Percentiles rank a stretch among this genome's conserved stretches.
Evolutionary conservation across 495 filamentous ascomycete genomes (phyloP).

Genomic region (Neurospora cerealis): DNA sequence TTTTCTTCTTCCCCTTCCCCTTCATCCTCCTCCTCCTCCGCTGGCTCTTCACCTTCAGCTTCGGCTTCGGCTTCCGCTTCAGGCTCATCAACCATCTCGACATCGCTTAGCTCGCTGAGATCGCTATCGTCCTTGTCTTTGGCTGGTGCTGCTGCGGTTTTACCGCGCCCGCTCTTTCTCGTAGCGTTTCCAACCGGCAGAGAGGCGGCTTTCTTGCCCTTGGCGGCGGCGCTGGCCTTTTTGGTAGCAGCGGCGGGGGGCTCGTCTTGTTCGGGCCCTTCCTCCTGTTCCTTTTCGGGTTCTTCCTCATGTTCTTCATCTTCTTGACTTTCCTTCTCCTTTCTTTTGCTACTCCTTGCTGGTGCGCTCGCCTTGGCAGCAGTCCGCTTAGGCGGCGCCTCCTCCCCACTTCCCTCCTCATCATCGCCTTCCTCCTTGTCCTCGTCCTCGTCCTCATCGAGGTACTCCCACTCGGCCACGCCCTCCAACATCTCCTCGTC

Average conservation of each 20-base stretch:
- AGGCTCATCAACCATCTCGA: not conserved
- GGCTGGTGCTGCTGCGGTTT: not conserved
- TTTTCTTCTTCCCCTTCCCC: not conserved
- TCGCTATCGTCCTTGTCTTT: not conserved
- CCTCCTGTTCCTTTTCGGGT: slow-evolving; percentile 9
- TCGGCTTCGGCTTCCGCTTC: too few species aligned
- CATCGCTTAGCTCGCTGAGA: not conserved
- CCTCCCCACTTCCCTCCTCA: not conserved
- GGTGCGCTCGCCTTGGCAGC: not conserved
- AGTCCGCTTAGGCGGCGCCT: not conserved
- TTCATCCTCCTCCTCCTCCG: not conserved
- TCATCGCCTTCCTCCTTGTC: not conserved
- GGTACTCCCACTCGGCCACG: slow-evolving; percentile 46
- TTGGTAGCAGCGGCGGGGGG: not conserved
- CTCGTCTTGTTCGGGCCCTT: slow-evolving; percentile 13
- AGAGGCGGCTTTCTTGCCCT: slow-evolving; percentile 5
- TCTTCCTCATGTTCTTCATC: slow-evolving; percentile 5
- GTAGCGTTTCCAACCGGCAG: not conserved
- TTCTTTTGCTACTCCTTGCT: not conserved
- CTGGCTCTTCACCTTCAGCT: slow-evolving; percentile 3
- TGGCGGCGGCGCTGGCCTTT: not conserved
- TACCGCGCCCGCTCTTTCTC: not conserved
- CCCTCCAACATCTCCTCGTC: slow-evolving; percentile 49
- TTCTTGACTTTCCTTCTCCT: slow-evolving; percentile 6
- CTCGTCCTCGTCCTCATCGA: slow-evolving; percentile 12